Evolutionary conservation across 1,284 basidiomycete genomes (phyloP).

Genomic region (Porogramme epimiltina): DNA sequence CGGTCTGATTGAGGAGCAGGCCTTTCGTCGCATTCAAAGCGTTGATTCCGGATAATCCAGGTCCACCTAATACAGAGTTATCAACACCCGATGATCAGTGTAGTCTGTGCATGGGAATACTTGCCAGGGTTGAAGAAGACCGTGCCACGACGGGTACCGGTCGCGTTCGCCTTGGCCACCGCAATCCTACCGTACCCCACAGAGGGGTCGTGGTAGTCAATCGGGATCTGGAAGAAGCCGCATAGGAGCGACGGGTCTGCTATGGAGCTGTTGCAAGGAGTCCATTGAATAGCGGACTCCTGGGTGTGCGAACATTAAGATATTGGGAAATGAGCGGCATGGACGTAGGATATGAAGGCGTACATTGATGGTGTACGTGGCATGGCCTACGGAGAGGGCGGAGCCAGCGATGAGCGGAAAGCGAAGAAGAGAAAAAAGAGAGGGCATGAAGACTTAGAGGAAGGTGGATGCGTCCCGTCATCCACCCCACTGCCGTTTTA

Average conservation of each 20-base stretch:
- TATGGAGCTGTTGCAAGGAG: too few species aligned
- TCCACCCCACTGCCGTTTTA: too few species aligned
- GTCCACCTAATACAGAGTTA: not conserved
- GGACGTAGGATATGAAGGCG: too few species aligned
- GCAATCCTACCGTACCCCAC: slow-evolving; percentile 8
- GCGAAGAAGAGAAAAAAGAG: too few species aligned
- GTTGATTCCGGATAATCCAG: slow-evolving; percentile 1
- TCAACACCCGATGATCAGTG: too few species aligned
- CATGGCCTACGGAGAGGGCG: too few species aligned
- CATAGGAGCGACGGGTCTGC: not conserved
- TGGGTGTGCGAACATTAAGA: too few species aligned
- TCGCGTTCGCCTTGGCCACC: slow-evolving; percentile 12
- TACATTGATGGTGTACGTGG: too few species aligned
- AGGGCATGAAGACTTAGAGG: too few species aligned
- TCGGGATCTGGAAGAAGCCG: slow-evolving; percentile 10
- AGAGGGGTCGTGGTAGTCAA: slow-evolving; percentile 13
- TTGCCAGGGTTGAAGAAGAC: slow-evolving; percentile 12
- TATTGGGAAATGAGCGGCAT: not conserved
- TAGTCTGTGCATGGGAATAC: not conserved
- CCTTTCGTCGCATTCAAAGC: not conserved
- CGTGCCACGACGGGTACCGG: slow-evolving; percentile 4
- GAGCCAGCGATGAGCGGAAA: too few species aligned
- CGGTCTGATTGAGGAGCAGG: slow-evolving; percentile 1
- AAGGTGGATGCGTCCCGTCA: too few species aligned
- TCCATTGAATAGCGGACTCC: not conserved